Base-by-base conservation (phyloP, 768 basidiomycete species). In the Suillus lakei region DNA sequence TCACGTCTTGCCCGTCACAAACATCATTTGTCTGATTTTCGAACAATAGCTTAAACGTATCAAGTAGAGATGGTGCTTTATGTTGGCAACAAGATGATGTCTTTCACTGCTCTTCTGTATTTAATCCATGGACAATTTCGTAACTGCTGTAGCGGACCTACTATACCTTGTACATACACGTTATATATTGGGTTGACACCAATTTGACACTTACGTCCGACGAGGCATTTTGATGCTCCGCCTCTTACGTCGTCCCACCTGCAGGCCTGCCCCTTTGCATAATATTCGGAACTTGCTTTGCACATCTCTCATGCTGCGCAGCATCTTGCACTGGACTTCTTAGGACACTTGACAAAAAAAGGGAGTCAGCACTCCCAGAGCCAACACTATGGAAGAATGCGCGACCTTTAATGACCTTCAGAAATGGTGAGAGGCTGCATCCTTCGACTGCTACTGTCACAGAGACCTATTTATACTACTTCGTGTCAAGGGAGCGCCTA, bases 21-120 rank as follows among this genome's bases (percentile, higher is more conserved):
- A 60, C 10, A 61, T 51, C 32, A 46, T 65, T 72, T 54, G 38
- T 72, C 58, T 68, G 41, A 63, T 60, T 36, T 53, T 38, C 26
- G 51, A 34, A 68, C 55, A 26, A 58, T 65, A 89, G 88, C 85
- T 89, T 76, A 89, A 87, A 78, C 84, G 74, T 68, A 86, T 90
- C 72, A 86, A 86, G 75, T 89, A 76, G 64, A 46, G 26, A 13
- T 36, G 13, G n/a, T 58, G 26, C 38, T 34, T 26, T 38, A 16
- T 38, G 16, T 38, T 38, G 23, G 38, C 28, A 39, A 39, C 10
- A 26, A 56, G 36, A 38, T 56, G 55, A 4, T 38, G 16, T 39
- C 36, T 58, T 38, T 58, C 23, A 26, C 36, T 58, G 36, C 15
- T 58, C 38, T 10, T 58, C 36, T 58, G 56, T 58, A 39, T 39